phyloP scores from a whole-genome alignment of 441 rosid genomes.

The Gossypium gossypioides region DNA sequence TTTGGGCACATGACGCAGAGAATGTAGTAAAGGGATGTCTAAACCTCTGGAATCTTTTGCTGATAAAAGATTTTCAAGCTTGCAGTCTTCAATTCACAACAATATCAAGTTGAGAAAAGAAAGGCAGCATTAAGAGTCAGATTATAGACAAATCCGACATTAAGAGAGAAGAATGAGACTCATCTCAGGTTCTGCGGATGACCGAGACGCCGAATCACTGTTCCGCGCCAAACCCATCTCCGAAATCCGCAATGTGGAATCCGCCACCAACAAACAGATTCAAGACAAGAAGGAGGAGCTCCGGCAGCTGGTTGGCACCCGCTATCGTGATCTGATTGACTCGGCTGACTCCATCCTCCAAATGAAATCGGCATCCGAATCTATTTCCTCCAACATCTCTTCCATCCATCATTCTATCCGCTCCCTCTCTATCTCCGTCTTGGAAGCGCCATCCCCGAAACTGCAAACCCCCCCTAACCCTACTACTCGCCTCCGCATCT shows the following conservation, averaged over 20 bases:
- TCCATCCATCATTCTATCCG: constrained; percentile 50
- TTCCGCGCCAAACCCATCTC: constrained; percentile 65
- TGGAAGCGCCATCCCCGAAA: constrained; percentile 55
- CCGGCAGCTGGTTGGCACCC: constrained; percentile 75
- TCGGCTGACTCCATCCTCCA: constrained; percentile 89
- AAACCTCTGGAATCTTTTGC: too few species aligned
- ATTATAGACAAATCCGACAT: neutral
- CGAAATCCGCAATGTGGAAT: constrained; percentile 70
- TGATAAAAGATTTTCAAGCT: neutral
- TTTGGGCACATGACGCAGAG: too few species aligned
- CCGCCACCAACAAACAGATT: constrained; percentile 61
- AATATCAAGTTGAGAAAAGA: neutral
- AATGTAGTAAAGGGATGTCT: too few species aligned
- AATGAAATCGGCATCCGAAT: constrained; percentile 73
- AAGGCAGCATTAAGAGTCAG: too few species aligned
- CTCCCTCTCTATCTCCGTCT: constrained; percentile 39
- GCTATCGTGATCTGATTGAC: constrained; percentile 86
- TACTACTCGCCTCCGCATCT: constrained; percentile 30
- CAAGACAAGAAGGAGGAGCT: constrained; percentile 89
- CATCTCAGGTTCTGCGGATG: constrained; percentile 28
- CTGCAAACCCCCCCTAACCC: constrained; percentile 28
- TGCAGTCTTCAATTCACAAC: neutral
- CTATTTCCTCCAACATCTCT: constrained; percentile 55
- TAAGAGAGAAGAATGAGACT: neutral
- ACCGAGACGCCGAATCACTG: constrained; percentile 75